These are phyloP conservation scores for Nigrospora oryzae DNA, from an alignment of 2,329 filamentous ascomycete species.

Conservation along the genomic window DNA sequence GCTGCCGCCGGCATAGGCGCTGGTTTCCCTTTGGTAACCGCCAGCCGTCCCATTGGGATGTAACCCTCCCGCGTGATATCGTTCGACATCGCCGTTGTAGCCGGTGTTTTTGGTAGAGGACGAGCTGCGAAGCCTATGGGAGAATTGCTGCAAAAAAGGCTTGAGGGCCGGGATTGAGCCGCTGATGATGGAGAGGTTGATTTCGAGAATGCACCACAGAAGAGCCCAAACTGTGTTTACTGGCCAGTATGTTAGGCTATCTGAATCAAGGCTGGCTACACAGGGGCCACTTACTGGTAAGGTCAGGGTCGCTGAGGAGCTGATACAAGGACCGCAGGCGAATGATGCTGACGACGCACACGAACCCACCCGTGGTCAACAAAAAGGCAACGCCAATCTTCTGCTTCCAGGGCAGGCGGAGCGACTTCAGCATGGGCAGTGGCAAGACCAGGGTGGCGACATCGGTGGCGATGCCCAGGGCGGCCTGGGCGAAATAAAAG, in stretches of 20 bases:
- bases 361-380: conserved; percentile 22
- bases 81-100: neutral
- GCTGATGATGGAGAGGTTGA: conserved; percentile 16
- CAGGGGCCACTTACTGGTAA: conserved; percentile 5
- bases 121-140: conserved; percentile 8
- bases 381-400: conserved; percentile 32
- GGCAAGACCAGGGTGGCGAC: conserved; percentile 23
- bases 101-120: neutral
- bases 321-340: conserved; percentile 8
- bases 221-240: conserved; percentile 10
- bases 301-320: conserved; percentile 7
- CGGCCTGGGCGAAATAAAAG: conserved; percentile 17
- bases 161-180: conserved; percentile 15
- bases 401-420: conserved; percentile 30
- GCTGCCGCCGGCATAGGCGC: conserved; percentile 1
- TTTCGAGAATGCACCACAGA: conserved; percentile 15
- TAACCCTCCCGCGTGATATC: neutral
- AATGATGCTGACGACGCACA: conserved; percentile 13
- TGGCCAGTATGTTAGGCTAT: neutral
- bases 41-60: neutral
- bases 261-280: neutral
- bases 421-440: conserved; percentile 31
- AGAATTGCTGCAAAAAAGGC: conserved; percentile 11
- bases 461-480: conserved; percentile 15
- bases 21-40: neutral